These are phyloP conservation scores for Lycium ferocissimum DNA, from an alignment of 257 asterid genomes.

Conservation along the genomic window DNA sequence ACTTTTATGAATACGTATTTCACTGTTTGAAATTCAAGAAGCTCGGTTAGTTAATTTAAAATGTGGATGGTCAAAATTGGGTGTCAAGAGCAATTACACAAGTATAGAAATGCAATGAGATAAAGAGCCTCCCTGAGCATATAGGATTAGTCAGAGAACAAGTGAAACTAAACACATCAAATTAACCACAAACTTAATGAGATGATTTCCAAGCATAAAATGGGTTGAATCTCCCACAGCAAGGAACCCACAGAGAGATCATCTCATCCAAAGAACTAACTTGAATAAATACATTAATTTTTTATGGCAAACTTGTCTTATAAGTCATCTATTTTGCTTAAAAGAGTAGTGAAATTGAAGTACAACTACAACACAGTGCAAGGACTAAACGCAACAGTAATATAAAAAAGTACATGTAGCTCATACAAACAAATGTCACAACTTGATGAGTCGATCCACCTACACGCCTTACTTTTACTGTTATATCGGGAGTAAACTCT, in stretches of 20 bases:
- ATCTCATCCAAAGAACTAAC: neutral
- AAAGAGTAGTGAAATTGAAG: slow-evolving; percentile 6
- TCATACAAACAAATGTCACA: neutral
- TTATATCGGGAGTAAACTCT: neutral
- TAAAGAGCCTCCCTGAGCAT: neutral
- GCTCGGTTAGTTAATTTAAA: no score
- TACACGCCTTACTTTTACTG: slow-evolving; percentile 1
- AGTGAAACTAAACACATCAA: neutral
- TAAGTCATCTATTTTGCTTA: neutral
- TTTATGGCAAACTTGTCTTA: slow-evolving; percentile 18
- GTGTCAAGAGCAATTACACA: no score
- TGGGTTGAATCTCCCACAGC: neutral
- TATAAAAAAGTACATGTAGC: slow-evolving; percentile 17
- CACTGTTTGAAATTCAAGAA: no score
- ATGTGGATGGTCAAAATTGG: no score
- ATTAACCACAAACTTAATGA: neutral
- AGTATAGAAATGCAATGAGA: neutral
- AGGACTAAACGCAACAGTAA: slow-evolving; percentile 3
- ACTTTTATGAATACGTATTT: no score
- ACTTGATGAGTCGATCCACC: slow-evolving; percentile 16
- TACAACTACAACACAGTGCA: slow-evolving; percentile 12
- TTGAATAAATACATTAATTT: slow-evolving; percentile 24
- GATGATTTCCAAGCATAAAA: neutral
- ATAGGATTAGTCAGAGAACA: neutral
- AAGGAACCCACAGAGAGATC: slow-evolving; percentile 2